Evolutionary conservation across 495 filamentous ascomycete species (phyloP).

Genomic region (Neurospora tetraspora): DNA sequence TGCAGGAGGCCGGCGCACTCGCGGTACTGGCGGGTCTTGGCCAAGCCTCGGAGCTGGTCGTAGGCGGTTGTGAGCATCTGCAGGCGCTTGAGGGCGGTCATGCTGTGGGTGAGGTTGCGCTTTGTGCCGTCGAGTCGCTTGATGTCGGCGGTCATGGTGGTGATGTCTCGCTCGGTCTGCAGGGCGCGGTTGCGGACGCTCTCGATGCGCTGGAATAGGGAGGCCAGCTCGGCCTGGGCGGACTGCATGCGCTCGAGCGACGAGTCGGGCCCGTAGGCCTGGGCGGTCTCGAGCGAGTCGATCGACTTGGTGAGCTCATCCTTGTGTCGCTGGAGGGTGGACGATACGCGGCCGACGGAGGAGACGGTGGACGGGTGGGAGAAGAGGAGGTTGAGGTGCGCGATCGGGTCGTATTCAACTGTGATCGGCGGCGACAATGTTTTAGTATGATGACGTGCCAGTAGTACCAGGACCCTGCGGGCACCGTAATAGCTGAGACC

Average conservation of each 20-base stretch:
- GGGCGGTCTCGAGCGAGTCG: conserved; percentile 60
- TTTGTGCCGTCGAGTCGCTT: conserved; percentile 96
- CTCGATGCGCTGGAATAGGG: conserved; percentile 93
- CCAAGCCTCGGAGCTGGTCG: conserved; percentile 80
- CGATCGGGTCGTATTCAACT: conserved; percentile 92
- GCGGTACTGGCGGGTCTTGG: conserved; percentile 81
- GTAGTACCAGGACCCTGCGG: neutral
- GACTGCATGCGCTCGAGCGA: conserved; percentile 82
- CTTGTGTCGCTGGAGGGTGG: conserved; percentile 64
- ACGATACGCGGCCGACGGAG: conserved; percentile 60
- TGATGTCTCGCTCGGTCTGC: conserved; percentile 90
- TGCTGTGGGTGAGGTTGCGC: conserved; percentile 88
- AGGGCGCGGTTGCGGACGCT: conserved; percentile 81
- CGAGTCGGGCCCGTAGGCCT: conserved; percentile 78
- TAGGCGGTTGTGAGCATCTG: conserved; percentile 99
- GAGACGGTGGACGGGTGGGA: conserved; percentile 81
- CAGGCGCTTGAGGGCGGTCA: conserved; percentile 93
- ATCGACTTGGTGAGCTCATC: conserved; percentile 80
- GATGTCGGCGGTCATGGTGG: conserved; percentile 98
- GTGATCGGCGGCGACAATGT: conserved; percentile 9
- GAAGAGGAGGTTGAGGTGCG: conserved; percentile 90
- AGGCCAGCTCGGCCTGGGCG: conserved; percentile 78
- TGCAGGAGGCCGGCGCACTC: conserved; percentile 93
- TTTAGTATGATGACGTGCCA: neutral
- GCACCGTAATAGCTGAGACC: neutral